phyloP scores from a whole-genome alignment of 371 early-diverging fungal species.

The Lichtheimia ramosa region DNA sequence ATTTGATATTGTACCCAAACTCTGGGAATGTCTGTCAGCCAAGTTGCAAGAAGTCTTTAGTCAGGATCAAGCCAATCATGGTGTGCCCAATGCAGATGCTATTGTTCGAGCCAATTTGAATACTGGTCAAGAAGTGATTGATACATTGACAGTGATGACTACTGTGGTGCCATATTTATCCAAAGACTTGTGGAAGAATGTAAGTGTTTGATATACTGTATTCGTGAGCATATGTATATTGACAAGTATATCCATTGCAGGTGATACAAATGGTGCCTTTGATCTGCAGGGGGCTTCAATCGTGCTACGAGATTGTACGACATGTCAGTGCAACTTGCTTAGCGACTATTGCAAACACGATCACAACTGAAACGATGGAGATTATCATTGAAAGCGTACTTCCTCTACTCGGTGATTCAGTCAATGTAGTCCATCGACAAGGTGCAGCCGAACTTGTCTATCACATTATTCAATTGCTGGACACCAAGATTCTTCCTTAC shows the following conservation, averaged over 20 bases:
- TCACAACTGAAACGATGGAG: conserved; percentile 76
- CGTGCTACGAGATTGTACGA: conserved; percentile 77
- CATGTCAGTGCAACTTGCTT: conserved; percentile 80
- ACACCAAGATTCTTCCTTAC: conserved; percentile 84
- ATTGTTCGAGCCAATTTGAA: conserved; percentile 22
- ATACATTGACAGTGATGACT: conserved; percentile 74
- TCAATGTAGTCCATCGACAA: conserved; percentile 73
- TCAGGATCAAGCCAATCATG: background rate
- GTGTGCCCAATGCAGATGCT: conserved; percentile 30
- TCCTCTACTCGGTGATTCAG: conserved; percentile 78
- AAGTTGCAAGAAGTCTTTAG: conserved; percentile 46
- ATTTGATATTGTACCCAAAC: conserved; percentile 72
- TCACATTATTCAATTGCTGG: conserved; percentile 69
- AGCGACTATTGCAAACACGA: conserved; percentile 69
- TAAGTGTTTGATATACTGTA: conserved; percentile 1
- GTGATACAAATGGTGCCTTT: conserved; percentile 64
- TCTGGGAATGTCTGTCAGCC: conserved; percentile 74
- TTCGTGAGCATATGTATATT: background rate
- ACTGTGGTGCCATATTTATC: conserved; percentile 72
- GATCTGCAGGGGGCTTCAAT: conserved; percentile 65
- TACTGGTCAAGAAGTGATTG: conserved; percentile 74
- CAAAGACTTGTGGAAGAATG: conserved; percentile 30
- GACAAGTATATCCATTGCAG: conserved; percentile 1
- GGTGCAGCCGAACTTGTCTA: conserved; percentile 83
- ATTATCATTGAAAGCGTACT: conserved; percentile 75